These are phyloP conservation scores for Chalciporus piperatus DNA, from an alignment of 768 basidiomycete genomes.

Conservation along the genomic window DNA sequence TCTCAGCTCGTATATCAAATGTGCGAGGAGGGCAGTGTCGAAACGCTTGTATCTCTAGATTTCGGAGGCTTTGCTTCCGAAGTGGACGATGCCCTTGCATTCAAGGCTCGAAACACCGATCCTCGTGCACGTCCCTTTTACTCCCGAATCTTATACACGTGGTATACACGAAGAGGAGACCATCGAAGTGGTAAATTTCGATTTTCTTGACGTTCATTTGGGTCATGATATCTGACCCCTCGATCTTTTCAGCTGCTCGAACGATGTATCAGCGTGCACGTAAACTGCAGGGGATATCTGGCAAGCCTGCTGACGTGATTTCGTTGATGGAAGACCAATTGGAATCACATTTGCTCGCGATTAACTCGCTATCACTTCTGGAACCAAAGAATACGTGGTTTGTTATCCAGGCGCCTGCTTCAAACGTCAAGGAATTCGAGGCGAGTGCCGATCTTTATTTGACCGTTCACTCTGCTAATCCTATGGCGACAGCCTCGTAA, in stretches of 20 bases:
- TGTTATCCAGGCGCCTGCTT: constrained; percentile 54
- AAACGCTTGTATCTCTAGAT: constrained; percentile 74
- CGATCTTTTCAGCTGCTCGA: constrained; percentile 61
- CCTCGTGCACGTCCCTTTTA: constrained; percentile 83
- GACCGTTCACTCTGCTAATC: constrained; percentile 16
- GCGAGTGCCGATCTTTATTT: constrained; percentile 30
- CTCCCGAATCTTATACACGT: constrained; percentile 90
- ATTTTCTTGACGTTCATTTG: constrained; percentile 5
- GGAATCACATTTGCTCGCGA: constrained; percentile 81
- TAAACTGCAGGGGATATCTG: constrained; percentile 56
- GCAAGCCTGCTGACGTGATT: constrained; percentile 35
- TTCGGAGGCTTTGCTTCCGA: constrained; percentile 84
- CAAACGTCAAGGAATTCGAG: constrained; percentile 45
- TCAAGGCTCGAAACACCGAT: constrained; percentile 93
- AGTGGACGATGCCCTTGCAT: constrained; percentile 83
- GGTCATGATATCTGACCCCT: constrained; percentile 24
- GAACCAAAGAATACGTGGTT: constrained; percentile 85
- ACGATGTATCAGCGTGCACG: constrained; percentile 92
- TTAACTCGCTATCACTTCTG: constrained; percentile 84
- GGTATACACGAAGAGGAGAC: constrained; percentile 85
- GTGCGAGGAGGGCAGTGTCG: constrained; percentile 86
- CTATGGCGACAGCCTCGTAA: constrained; percentile 53
- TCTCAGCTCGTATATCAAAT: constrained; percentile 84
- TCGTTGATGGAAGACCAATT: constrained; percentile 63
- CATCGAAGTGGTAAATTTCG: constrained; percentile 79